Percentiles rank a stretch among this genome's conserved stretches.
These are phyloP conservation scores for Bacterosira constricta DNA, from an alignment of 108 stramenopile genomes.

Conservation along the genomic window DNA sequence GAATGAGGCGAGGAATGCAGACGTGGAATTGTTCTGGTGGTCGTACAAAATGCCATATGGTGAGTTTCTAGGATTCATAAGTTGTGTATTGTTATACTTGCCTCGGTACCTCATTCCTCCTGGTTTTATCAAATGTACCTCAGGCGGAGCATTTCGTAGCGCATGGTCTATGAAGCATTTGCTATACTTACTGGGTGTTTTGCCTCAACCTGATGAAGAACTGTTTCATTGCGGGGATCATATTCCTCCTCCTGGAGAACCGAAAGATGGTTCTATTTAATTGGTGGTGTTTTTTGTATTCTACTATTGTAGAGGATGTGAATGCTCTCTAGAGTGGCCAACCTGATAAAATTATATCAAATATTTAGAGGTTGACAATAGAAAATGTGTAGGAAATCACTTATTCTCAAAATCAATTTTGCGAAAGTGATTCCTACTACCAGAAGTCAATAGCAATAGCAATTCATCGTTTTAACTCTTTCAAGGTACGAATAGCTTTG, in stretches of 20 bases:
- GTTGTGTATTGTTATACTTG: too few species aligned
- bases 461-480: too few species aligned
- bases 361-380: too few species aligned
- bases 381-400: too few species aligned
- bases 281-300: not conserved
- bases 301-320: too few species aligned
- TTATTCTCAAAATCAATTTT: too few species aligned
- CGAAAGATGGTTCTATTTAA: constrained; percentile 36
- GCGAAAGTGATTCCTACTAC: too few species aligned
- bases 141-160: constrained; percentile 60
- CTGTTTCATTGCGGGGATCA: constrained; percentile 54
- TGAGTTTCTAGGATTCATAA: too few species aligned
- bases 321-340: too few species aligned
- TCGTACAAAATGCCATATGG: constrained; percentile 79
- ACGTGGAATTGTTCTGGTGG: constrained; percentile 82
- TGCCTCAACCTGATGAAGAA: constrained; percentile 58
- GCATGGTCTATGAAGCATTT: constrained; percentile 81
- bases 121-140: not conserved
- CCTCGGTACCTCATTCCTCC: not conserved
- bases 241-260: constrained; percentile 34
- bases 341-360: too few species aligned
- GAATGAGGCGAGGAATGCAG: constrained; percentile 43
- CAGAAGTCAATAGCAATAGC: too few species aligned
- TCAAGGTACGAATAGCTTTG: too few species aligned
- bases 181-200: constrained; percentile 61